phyloP scores from a whole-genome alignment of 768 basidiomycete species.

The Vararia minispora region DNA sequence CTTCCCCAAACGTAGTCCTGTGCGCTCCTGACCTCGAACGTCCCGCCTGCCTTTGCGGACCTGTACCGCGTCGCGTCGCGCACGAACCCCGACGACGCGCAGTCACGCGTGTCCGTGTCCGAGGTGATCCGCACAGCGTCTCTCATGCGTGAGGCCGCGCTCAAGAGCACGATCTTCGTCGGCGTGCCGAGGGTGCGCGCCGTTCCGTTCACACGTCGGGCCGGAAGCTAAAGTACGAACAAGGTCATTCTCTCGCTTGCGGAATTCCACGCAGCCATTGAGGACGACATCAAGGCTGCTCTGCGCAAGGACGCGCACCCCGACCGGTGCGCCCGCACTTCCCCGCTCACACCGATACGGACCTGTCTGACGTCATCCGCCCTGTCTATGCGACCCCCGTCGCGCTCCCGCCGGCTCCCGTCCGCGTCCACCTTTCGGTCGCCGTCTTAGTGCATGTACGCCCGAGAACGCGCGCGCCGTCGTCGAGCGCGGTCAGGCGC shows the following conservation, averaged over 20 bases:
- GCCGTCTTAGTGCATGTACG: too few relatives aligned
- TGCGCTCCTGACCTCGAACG: slow-evolving; percentile 72
- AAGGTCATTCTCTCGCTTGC: slow-evolving; percentile 79
- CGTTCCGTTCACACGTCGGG: background rate
- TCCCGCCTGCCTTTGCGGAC: slow-evolving; percentile 67
- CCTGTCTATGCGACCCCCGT: too few relatives aligned
- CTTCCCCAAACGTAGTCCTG: slow-evolving; percentile 43
- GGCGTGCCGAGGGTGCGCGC: slow-evolving; percentile 65
- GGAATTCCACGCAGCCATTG: slow-evolving; percentile 64
- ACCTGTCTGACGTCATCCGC: too few relatives aligned
- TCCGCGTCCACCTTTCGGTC: too few relatives aligned
- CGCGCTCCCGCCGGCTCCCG: too few relatives aligned
- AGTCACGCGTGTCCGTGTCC: slow-evolving; percentile 32
- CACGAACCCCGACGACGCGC: slow-evolving; percentile 27
- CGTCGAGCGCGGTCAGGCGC: slow-evolving; percentile 49
- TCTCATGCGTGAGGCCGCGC: slow-evolving; percentile 77
- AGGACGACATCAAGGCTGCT: slow-evolving; percentile 67
- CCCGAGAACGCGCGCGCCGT: slow-evolving; percentile 60
- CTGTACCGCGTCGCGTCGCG: slow-evolving; percentile 72
- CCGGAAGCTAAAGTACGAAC: background rate
- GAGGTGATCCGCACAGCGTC: slow-evolving; percentile 65
- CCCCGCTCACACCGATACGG: too few relatives aligned
- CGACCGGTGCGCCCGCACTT: slow-evolving; percentile 28
- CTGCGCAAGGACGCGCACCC: slow-evolving; percentile 58
- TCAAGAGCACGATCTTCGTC: slow-evolving; percentile 86